Percentiles rank a stretch among this genome's conserved stretches.
phyloP scores from a whole-genome alignment of 1,139 yeast genomes.

The Diutina siamensis region DNA sequence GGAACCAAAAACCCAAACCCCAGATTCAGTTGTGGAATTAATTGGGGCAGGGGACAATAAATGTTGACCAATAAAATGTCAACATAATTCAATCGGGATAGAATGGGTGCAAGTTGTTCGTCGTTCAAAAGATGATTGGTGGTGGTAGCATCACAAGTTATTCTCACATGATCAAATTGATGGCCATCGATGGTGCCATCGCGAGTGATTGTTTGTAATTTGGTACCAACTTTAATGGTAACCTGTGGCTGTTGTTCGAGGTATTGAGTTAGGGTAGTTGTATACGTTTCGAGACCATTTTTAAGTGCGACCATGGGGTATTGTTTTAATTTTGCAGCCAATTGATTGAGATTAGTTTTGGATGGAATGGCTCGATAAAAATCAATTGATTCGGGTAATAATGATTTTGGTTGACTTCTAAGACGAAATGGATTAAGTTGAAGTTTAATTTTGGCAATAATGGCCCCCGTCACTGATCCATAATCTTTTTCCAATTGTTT shows the following conservation, averaged over 20 bases:
- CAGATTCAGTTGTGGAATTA: slow-evolving; percentile 14
- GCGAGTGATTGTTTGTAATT: slow-evolving; percentile 15
- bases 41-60: neutral
- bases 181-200: slow-evolving; percentile 5
- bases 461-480: slow-evolving; percentile 42
- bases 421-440: neutral
- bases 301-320: slow-evolving; percentile 43
- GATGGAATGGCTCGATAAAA: neutral
- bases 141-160: slow-evolving; percentile 20
- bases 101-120: neutral
- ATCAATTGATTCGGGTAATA: neutral
- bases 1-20: slow-evolving; percentile 94
- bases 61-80: neutral
- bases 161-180: slow-evolving; percentile 41
- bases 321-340: slow-evolving; percentile 25
- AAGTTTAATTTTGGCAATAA: neutral
- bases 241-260: slow-evolving; percentile 30
- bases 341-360: slow-evolving; percentile 21
- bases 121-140: neutral
- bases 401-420: neutral
- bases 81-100: neutral
- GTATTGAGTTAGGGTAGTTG: slow-evolving; percentile 26
- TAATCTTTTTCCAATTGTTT: slow-evolving; percentile 44
- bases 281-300: slow-evolving; percentile 44
- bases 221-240: slow-evolving; percentile 17